Base-by-base conservation (phyloP, 2,329 filamentous ascomycete species). In the Penicillium freii region DNA sequence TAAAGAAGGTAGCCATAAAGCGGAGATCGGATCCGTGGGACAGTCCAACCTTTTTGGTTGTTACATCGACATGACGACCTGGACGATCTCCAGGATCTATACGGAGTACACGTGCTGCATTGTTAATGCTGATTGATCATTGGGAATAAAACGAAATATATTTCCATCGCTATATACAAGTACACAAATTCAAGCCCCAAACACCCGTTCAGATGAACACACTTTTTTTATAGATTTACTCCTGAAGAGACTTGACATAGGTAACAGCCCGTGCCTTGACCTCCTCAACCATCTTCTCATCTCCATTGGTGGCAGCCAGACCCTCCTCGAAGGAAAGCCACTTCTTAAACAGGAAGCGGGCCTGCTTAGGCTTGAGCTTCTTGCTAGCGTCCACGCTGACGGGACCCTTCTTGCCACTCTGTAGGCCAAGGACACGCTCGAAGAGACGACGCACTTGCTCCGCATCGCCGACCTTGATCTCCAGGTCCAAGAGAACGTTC, bases 261-360 rank as follows among this genome's bases (percentile, higher is more conserved):
- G 88, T 87, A 68, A 82, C 82, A 51, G 90, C 90, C 72, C 86
- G 82, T 19, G 83, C 86, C 71, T 85, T 86, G 46, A 92, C 90
- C 65, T 82, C 83, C 71, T 91, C 88, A 48, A 85, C 80, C 65
- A 82, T 84, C 80, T 90, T 90, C 61, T 82, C 78, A 69, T 87
- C 85, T 2, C 90, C 91, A 57, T 73, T 72, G 17, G 64, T 65
- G 33, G 66, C 65, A 21, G 66, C 71, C 25, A 74, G 77, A 72
- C 82, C 83, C 76, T 88, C 86, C 79, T 99, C 94, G 84, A 91
- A 97, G 65, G 89, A 85, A 56, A 89, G 84, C 94, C 94, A 99
- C 66, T 90, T 84, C 78, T 91, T 91, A 78, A 97, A 99, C 81
- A 96, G 90, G 70, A 87, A 88, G 78, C 88, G 87, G 17, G 92